phyloP scores from a whole-genome alignment of 2,329 filamentous ascomycete species.

The Ceratocystis eucalypticola region DNA sequence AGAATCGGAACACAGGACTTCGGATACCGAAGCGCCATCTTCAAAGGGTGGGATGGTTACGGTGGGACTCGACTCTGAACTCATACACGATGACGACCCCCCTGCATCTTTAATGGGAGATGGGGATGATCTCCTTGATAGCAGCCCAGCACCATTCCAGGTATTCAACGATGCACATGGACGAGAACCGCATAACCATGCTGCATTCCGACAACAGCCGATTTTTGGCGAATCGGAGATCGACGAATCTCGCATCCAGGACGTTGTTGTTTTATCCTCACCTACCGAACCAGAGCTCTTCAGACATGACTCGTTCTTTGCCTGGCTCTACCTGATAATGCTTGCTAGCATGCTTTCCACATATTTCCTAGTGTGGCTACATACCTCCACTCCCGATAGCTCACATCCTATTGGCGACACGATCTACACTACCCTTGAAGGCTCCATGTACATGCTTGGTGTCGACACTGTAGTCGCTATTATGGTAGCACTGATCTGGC shows the following conservation, averaged over 20 bases:
- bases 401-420: conserved; percentile 76
- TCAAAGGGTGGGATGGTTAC: conserved; percentile 65
- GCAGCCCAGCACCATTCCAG: conserved; percentile 49
- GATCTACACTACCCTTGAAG: conserved; percentile 77
- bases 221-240: conserved; percentile 36
- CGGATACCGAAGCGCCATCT: conserved; percentile 3
- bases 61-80: conserved; percentile 61
- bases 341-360: conserved; percentile 75
- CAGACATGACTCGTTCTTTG: conserved; percentile 81
- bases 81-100: conserved; percentile 42
- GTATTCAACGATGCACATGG: conserved; percentile 30
- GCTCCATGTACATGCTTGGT: conserved; percentile 77
- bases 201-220: conserved; percentile 25
- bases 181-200: conserved; percentile 17
- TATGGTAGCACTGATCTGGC: conserved; percentile 78
- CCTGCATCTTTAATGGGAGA: conserved; percentile 48
- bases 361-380: conserved; percentile 77
- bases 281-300: conserved; percentile 50
- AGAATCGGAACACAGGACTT: conserved; percentile 31
- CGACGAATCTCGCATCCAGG: conserved; percentile 28
- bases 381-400: conserved; percentile 56
- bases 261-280: conserved; percentile 11
- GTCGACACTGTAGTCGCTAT: conserved; percentile 86
- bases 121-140: conserved; percentile 36
- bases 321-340: conserved; percentile 74